Percentiles rank a stretch among this genome's conserved stretches.
Conservation (phyloP, 352 stramenopile species). For the Pythium rhizo-oryzae region DNA sequence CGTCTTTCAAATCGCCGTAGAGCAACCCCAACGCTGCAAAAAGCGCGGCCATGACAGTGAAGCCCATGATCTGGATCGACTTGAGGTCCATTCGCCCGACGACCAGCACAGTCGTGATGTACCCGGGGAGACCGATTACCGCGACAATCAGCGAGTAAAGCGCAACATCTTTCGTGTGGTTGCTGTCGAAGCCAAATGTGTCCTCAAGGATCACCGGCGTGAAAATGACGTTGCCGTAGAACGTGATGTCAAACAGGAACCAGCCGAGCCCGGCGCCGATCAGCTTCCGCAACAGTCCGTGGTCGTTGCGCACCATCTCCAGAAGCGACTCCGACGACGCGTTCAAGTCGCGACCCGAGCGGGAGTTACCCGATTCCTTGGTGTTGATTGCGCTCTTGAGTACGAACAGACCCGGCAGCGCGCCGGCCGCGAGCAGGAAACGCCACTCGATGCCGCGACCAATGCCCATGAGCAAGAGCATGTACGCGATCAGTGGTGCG, state of each 20-base stretch:
- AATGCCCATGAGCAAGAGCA: conserved; percentile 49
- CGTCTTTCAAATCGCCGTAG: conserved; percentile 52
- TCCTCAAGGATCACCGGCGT: conserved; percentile 81
- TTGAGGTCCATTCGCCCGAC: conserved; percentile 74
- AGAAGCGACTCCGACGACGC: conserved; percentile 27
- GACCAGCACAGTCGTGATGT: conserved; percentile 62
- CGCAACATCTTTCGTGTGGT: conserved; percentile 57
- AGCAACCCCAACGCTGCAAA: conserved; percentile 63
- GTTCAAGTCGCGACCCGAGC: conserved; percentile 14
- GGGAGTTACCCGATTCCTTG: conserved; percentile 30
- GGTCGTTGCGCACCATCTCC: conserved; percentile 36
- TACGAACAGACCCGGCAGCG: conserved; percentile 64
- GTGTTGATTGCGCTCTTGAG: conserved; percentile 51
- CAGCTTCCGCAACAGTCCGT: conserved; percentile 50
- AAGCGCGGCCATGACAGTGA: conserved; percentile 65
- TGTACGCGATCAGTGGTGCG: conserved; percentile 58
- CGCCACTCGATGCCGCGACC: conserved; percentile 47
- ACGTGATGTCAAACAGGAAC: conserved; percentile 93
- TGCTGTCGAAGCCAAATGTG: conserved; percentile 61
- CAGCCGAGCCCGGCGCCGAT: conserved; percentile 86
- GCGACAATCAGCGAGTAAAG: conserved; percentile 73
- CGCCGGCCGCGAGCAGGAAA: conserved; percentile 53
- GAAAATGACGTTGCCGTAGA: conserved; percentile 91
- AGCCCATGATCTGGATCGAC: conserved; percentile 83
- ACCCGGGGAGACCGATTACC: conserved; percentile 70